These are phyloP conservation scores for Coprinellus micaceus DNA, from an alignment of 768 basidiomycete species.

Conservation along the genomic window DNA sequence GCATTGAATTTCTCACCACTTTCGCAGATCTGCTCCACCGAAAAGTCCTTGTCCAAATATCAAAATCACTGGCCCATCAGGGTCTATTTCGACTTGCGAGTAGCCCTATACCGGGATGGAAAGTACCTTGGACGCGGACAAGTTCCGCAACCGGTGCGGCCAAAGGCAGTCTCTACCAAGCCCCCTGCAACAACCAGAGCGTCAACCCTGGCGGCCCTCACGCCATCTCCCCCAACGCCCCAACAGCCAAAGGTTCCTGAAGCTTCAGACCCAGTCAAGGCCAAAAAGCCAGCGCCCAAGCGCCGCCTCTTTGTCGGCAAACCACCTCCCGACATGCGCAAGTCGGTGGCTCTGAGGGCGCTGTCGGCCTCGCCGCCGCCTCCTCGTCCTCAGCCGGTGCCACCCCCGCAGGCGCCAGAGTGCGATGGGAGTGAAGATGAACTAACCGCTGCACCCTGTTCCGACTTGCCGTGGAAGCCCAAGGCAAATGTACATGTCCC, in stretches of 20 bases:
- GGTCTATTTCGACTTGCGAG: background rate
- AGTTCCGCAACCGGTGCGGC: background rate
- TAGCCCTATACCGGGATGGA: background rate
- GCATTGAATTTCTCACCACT: background rate
- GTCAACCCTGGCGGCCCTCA: too few species aligned
- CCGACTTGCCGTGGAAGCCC: background rate
- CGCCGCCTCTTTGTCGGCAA: conserved; percentile 5
- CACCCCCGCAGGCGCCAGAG: background rate
- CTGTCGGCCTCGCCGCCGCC: background rate
- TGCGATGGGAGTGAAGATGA: background rate
- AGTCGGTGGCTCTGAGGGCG: background rate
- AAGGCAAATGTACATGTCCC: background rate
- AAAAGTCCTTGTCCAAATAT: background rate
- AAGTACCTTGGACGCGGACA: background rate
- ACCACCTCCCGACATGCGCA: background rate
- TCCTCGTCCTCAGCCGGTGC: background rate
- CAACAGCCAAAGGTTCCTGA: too few species aligned
- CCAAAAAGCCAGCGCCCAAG: background rate
- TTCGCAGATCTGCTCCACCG: background rate
- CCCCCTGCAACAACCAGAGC: background rate
- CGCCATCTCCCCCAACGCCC: too few species aligned
- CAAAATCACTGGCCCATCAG: conserved; percentile 4
- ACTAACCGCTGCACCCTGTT: background rate
- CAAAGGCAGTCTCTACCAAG: background rate
- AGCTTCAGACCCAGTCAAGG: too few species aligned